Evolutionary conservation across 2,329 filamentous ascomycete species (phyloP).

Genomic region (Ophiostoma sp.): DNA sequence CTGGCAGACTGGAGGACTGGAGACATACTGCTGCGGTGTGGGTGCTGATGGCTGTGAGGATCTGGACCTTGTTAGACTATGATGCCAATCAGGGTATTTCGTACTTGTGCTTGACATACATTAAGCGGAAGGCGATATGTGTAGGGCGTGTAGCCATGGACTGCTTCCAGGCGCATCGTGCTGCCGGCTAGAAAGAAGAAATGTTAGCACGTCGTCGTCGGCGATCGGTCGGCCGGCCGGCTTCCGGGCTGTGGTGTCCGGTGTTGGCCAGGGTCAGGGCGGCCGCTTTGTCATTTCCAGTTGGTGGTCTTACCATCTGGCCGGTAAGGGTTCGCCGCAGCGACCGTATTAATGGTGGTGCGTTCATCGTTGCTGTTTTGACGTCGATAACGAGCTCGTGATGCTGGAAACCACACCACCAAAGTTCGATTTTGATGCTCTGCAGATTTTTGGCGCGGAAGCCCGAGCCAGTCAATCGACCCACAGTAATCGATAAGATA

Average conservation of each 20-base stretch:
- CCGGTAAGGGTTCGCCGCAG: constrained; percentile 32
- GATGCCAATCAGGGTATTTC: too few species aligned
- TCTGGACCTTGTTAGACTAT: constrained; percentile 6
- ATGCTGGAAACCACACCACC: constrained; percentile 1
- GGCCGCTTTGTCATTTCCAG: too few species aligned
- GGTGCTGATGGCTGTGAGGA: constrained; percentile 2
- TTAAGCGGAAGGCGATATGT: constrained; percentile 21
- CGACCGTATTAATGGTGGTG: constrained; percentile 36
- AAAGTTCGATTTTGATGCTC: neutral
- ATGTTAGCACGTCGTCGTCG: constrained; percentile 14
- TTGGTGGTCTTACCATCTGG: constrained; percentile 30
- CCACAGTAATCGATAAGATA: constrained; percentile 31
- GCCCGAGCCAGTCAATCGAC: constrained; percentile 1
- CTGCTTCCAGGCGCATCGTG: constrained; percentile 23
- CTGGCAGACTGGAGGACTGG: neutral
- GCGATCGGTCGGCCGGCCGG: constrained; percentile 6
- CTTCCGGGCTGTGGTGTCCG: neutral
- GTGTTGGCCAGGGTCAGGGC: neutral
- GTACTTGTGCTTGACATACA: constrained; percentile 23
- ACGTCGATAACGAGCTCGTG: constrained; percentile 14
- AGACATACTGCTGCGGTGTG: neutral
- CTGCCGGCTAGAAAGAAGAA: constrained; percentile 11
- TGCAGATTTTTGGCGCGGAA: constrained; percentile 9
- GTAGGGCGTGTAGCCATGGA: constrained; percentile 20
- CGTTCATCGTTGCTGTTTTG: constrained; percentile 32